Evolutionary conservation across 2,329 filamentous ascomycete species (phyloP), one percentile per base, ranked within the genome.

Genomic region (Aureobasidium musti): DNA sequence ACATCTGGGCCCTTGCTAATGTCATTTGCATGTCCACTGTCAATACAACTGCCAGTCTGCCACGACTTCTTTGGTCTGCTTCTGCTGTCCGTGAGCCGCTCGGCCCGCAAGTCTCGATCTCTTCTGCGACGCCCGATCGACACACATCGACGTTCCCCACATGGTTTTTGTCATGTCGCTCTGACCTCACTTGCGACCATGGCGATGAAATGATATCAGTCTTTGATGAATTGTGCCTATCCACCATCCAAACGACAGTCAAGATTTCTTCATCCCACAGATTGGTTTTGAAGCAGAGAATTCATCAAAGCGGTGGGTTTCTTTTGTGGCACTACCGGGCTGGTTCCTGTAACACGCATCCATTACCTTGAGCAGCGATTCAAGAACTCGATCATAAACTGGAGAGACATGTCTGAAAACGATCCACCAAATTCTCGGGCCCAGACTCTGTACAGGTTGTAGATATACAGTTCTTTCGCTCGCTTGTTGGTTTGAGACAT

Each of bases 101-200:
- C 43, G 57, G 57, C 57, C 41, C 41, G 57, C 30, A 13, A 61
- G 57, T 30, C 57, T 61, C 57, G 57, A 61, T 61, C 57, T 49
- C 28, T 49, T 23, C 33, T 61, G 41, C 43, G 41, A 61, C 43
- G 26, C 28, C 26, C 43, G 57, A 61, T 61, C 43, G 41, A 33
- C 57, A 49, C 28, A n/a, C 43, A 30, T 45, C 13, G 21, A 19
- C 39, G 13, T 28, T 61, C 57, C 57, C 41, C 57, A 61, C 57
- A 49, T 49, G 28, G n/a, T 41, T 52, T 47, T 35, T 49, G 57
- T 49, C 57, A 35, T 61, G 28, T 37, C 28, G 26, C 39, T n/a
- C 30, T 61, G 43, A 61, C 41, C 57, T 61, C 57, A 61, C 47
- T 3, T 45, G 13, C 43, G 11, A n/a, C 17, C 57, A n/a, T 23